Evolutionary conservation across 1,139 yeast species (phyloP).

Genomic region (Geotrichum restrictum): DNA sequence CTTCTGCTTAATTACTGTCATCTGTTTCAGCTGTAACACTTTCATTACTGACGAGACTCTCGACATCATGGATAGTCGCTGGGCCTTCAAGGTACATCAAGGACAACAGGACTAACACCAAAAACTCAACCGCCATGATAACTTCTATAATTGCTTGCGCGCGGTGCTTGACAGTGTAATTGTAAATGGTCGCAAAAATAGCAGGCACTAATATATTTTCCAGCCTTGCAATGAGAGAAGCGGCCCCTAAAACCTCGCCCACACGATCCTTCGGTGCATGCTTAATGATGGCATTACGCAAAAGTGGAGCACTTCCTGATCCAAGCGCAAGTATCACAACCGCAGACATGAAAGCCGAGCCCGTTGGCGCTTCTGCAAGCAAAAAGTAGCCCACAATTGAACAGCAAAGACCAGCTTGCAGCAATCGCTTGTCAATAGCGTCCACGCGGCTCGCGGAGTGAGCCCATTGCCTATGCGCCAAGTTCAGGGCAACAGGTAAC

Average conservation of each 20-base stretch:
- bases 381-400: constrained; percentile 47
- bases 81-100: constrained; percentile 19
- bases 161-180: constrained; percentile 30
- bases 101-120: constrained; percentile 22
- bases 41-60: not conserved
- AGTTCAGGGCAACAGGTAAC: constrained; percentile 45
- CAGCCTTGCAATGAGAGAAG: constrained; percentile 32
- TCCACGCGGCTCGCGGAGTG: constrained; percentile 43
- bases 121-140: constrained; percentile 25
- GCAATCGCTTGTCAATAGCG: constrained; percentile 49
- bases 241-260: constrained; percentile 38
- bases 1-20: no score
- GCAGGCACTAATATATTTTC: constrained; percentile 33
- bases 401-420: constrained; percentile 41
- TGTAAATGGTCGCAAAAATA: constrained; percentile 32
- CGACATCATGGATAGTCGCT: constrained; percentile 5
- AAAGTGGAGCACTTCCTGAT: constrained; percentile 40
- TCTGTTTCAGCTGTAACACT: not conserved
- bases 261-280: constrained; percentile 40
- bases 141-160: constrained; percentile 34
- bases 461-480: constrained; percentile 36
- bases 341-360: constrained; percentile 42
- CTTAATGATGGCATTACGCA: constrained; percentile 51
- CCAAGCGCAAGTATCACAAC: constrained; percentile 45
- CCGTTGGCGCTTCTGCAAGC: constrained; percentile 38